Conservation (phyloP, 1,139 yeast species). For the Saccharomyces hybrid region DNA sequence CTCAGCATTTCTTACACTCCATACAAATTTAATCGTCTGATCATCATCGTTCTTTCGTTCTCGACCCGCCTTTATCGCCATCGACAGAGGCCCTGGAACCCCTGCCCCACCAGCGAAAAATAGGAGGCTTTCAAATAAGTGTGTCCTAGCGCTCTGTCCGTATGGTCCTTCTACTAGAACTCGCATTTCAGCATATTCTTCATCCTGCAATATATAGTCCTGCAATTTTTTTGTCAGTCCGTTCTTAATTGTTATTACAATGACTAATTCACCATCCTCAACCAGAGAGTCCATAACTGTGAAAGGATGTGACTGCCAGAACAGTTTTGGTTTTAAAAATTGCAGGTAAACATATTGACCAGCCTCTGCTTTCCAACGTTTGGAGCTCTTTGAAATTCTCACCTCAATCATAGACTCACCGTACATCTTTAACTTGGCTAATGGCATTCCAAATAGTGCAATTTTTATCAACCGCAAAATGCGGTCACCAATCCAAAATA, state of each 20-base stretch:
- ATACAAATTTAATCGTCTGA: slow-evolving; percentile 1
- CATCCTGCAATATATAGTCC: slow-evolving; percentile 19
- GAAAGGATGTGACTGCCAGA: slow-evolving; percentile 73
- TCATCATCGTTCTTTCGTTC: not conserved
- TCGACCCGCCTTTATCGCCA: slow-evolving; percentile 16
- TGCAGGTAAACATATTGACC: slow-evolving; percentile 28
- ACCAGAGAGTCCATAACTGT: slow-evolving; percentile 38
- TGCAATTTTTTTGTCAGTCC: slow-evolving; percentile 39
- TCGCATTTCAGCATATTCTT: slow-evolving; percentile 24
- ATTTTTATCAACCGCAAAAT: slow-evolving; percentile 45
- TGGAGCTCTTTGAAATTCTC: slow-evolving; percentile 30
- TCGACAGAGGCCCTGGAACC: slow-evolving; percentile 49
- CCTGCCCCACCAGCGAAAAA: slow-evolving; percentile 72
- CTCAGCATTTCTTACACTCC: slow-evolving; percentile 1
- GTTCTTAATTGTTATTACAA: slow-evolving; percentile 42
- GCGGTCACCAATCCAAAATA: slow-evolving; percentile 60
- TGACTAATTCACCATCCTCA: slow-evolving; percentile 32
- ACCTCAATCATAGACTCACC: slow-evolving; percentile 35
- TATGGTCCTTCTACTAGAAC: slow-evolving; percentile 60
- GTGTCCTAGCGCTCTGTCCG: slow-evolving; percentile 31
- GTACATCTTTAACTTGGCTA: slow-evolving; percentile 43
- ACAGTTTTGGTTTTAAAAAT: slow-evolving; percentile 33
- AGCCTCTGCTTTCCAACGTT: slow-evolving; percentile 32
- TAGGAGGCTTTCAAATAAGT: slow-evolving; percentile 43
- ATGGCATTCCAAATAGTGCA: slow-evolving; percentile 38